These are phyloP conservation scores for Acmispon strigosus DNA, from an alignment of 306 rosid genomes.

Conservation along the genomic window DNA sequence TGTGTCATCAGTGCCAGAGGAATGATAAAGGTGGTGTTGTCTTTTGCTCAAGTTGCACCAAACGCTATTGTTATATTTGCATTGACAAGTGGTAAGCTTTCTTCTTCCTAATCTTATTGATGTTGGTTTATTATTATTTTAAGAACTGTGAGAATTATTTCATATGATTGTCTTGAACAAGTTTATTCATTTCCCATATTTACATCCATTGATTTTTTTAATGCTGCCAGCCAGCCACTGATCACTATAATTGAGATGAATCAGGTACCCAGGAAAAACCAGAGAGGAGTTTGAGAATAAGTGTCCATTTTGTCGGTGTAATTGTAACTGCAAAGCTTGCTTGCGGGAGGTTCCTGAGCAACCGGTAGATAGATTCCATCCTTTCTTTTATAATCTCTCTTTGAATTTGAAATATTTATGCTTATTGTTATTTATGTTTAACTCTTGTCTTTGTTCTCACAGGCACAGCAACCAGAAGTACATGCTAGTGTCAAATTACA, in stretches of 20 bases:
- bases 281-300: constrained; percentile 36
- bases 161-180: neutral
- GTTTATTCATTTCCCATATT: neutral
- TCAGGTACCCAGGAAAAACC: constrained; percentile 60
- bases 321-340: constrained; percentile 76
- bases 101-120: neutral
- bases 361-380: constrained; percentile 22
- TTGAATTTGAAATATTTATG: neutral
- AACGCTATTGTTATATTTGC: constrained; percentile 55
- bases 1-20: constrained; percentile 76
- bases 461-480: constrained; percentile 40
- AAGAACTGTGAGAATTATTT: neutral
- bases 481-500: constrained; percentile 36
- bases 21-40: constrained; percentile 58
- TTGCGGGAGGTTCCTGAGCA: constrained; percentile 38
- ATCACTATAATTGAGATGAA: constrained; percentile 10
- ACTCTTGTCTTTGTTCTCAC: constrained; percentile 9
- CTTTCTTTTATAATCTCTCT: neutral
- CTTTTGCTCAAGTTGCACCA: constrained; percentile 37
- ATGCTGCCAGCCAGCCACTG: neutral
- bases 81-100: constrained; percentile 43
- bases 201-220: neutral
- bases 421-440: neutral
- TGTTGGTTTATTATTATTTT: neutral
- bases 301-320: constrained; percentile 55